Conservation (phyloP, 2,329 filamentous ascomycete genomes). For the Neoarthrinium moseri region DNA sequence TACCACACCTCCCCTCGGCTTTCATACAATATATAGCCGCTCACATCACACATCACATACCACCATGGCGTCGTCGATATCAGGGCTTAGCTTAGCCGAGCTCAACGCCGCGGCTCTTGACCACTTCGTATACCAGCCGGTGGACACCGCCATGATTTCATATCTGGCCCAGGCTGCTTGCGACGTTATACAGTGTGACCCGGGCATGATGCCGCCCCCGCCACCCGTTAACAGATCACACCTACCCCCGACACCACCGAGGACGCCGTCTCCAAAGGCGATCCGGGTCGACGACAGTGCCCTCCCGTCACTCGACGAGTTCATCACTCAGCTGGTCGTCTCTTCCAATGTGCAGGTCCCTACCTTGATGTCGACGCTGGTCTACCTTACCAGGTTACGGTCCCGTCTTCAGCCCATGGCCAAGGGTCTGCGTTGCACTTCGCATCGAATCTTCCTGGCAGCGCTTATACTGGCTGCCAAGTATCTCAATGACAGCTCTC, state of each 20-base stretch:
- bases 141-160: conserved; percentile 72
- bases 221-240: conserved; percentile 36
- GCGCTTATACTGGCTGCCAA: conserved; percentile 85
- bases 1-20: conserved; percentile 3
- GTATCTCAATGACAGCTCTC: conserved; percentile 97
- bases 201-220: conserved; percentile 50
- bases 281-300: conserved; percentile 46
- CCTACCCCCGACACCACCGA: conserved; percentile 49
- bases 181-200: conserved; percentile 79
- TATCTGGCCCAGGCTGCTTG: conserved; percentile 73
- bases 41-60: conserved; percentile 22
- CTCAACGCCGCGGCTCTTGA: conserved; percentile 75
- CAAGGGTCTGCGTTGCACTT: conserved; percentile 93
- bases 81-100: conserved; percentile 47
- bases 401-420: conserved; percentile 87
- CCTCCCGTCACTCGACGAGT: conserved; percentile 81
- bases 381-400: conserved; percentile 86
- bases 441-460: conserved; percentile 95
- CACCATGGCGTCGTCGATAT: conserved; percentile 48
- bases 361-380: conserved; percentile 93
- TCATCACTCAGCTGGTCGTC: conserved; percentile 88
- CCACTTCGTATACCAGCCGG: conserved; percentile 75
- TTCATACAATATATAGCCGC: conserved; percentile 13
- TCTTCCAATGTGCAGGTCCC: conserved; percentile 96
- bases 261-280: conserved; percentile 43